Evolutionary conservation across 139 green algal genomes (phyloP), one percentile per base, ranked within the genome.

Genomic region (Marvania coccoides): DNA sequence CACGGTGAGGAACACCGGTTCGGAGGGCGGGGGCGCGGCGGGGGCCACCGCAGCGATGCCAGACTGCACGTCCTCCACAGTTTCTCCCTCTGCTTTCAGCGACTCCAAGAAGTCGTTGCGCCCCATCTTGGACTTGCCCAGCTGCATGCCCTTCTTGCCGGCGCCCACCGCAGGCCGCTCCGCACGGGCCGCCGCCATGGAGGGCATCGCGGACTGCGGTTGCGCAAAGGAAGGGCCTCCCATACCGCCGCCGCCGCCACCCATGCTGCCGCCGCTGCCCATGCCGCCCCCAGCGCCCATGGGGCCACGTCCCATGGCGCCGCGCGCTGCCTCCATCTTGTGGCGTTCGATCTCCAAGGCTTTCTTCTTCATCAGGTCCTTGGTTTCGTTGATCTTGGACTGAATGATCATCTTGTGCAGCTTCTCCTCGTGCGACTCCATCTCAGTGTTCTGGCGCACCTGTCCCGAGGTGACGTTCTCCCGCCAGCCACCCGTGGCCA

Each of bases 381-480:
- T 88, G 31, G 87, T 92, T 45, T 94, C 87, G 28, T 87, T 81
- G 38, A 92, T 86, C 79, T 94, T 95, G 71, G 56, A 79, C 75
- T 96, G 84, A 58, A 98, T 97, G 73, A 98, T 97, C 84, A 96
- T 94, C 79, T 98, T 97, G 83, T 99, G 92, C 71, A 98, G 84
- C 84, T 97, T 98, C 89, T 99, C 95, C 75, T 98, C 95, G 51
- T 96, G 88, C 30, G 71, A 90, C 72, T 98, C 93, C 95, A 99
- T 99, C 74, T 97, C 93, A 29, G 84, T 95, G 76, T 96, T 98
- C 72, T 96, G 88, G 75, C 89, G 89, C 58, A 98, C 88, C 71
- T 90, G 85, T 13, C 48, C 36, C 39, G 71, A 55, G 1, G 75
- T 84, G 29, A 83, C 74, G 34, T 80, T 83, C 23, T 82, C 74